A percentile compares a stretch with the other conserved stretches of the same genome.
phyloP scores from a whole-genome alignment of 2,329 filamentous ascomycete genomes.

The Fusarium liriodendri region DNA sequence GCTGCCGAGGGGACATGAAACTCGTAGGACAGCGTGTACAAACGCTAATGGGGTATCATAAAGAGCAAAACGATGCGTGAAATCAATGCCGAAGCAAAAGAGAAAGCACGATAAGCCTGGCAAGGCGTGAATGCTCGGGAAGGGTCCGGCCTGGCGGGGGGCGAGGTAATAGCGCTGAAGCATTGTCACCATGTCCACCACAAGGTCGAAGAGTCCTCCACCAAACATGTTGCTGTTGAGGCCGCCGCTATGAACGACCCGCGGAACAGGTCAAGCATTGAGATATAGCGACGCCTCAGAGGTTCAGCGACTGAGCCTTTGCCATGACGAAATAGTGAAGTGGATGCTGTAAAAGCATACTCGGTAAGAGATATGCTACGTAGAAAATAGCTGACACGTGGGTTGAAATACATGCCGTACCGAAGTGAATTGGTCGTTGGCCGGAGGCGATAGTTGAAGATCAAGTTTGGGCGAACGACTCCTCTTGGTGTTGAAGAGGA shows the following conservation, averaged over 20 bases:
- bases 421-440: constrained; percentile 14
- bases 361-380: constrained; percentile 1
- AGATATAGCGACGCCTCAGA: background rate
- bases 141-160: constrained; percentile 7
- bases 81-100: constrained; percentile 36
- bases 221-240: constrained; percentile 58
- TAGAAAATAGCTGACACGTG: constrained; percentile 42
- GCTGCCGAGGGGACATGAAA: constrained; percentile 57
- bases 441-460: constrained; percentile 46
- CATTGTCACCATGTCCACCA: constrained; percentile 59
- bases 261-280: background rate
- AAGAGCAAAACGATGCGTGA: constrained; percentile 42
- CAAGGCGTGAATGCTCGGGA: background rate
- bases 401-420: constrained; percentile 51
- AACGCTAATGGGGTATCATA: constrained; percentile 60
- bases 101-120: constrained; percentile 17
- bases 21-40: constrained; percentile 58
- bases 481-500: constrained; percentile 13
- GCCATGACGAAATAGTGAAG: constrained; percentile 19
- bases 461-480: constrained; percentile 23
- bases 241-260: constrained; percentile 10
- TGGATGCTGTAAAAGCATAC: constrained; percentile 23
- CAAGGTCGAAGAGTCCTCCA: constrained; percentile 8
- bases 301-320: background rate
- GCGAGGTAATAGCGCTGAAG: constrained; percentile 61